These are phyloP conservation scores for Apophysomyces sp. DNA, from an alignment of 371 early-diverging fungal species.

Conservation along the genomic window DNA sequence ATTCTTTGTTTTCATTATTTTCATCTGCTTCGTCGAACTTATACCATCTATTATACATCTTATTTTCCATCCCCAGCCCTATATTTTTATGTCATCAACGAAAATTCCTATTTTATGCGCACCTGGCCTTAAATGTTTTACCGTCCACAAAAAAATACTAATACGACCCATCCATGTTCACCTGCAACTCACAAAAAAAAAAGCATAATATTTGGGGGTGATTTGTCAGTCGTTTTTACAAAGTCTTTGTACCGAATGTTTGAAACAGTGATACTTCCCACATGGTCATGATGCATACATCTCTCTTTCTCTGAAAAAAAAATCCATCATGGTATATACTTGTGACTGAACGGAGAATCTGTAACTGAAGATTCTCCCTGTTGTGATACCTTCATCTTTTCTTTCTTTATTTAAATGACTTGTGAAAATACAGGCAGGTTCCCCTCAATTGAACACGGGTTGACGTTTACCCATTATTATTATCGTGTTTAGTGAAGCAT, in stretches of 20 bases:
- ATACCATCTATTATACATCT: neutral
- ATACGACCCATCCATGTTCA: too few relatives aligned
- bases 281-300: neutral
- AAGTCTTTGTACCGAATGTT: too few relatives aligned
- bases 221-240: neutral
- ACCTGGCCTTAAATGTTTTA: neutral
- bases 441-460: neutral
- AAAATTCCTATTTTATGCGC: neutral
- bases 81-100: too few relatives aligned
- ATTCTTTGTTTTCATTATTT: neutral
- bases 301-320: neutral
- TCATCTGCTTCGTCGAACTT: neutral
- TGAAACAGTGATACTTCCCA: neutral
- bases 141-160: neutral
- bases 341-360: neutral
- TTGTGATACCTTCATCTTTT: neutral
- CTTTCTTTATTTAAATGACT: neutral
- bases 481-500: conserved; percentile 26
- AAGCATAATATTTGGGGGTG: too few relatives aligned
- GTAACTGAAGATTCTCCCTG: too few relatives aligned
- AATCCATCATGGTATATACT: neutral
- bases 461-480: neutral
- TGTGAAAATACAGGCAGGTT: neutral
- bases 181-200: too few relatives aligned
- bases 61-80: too few relatives aligned